Percentiles rank a stretch among this genome's conserved stretches.
Evolutionary conservation across 371 early-diverging fungal genomes (phyloP).

Genomic region (Apophysomyces elegans): DNA sequence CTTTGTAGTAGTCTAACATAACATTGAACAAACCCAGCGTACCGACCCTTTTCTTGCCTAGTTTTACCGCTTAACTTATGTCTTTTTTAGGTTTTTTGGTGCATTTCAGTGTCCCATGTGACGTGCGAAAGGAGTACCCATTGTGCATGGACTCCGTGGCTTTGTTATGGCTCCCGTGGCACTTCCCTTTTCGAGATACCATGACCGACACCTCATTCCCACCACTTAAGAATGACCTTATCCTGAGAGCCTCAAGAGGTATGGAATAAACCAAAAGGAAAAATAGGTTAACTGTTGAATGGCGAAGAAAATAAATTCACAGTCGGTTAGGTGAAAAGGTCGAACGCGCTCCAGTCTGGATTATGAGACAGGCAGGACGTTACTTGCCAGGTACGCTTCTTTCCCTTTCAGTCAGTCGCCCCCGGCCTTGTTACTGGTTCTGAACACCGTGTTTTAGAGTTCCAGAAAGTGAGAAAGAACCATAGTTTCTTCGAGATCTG

Average conservation of each 20-base stretch:
- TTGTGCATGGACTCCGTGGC: too few species aligned
- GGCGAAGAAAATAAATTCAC: too few species aligned
- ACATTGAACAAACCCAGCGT: too few species aligned
- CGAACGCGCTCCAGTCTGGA: conserved; percentile 95
- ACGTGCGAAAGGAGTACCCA: too few species aligned
- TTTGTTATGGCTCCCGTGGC: too few species aligned
- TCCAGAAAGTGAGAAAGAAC: conserved; percentile 80
- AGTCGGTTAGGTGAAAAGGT: conserved; percentile 68
- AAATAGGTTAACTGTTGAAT: neutral
- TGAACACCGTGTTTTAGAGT: conserved; percentile 61
- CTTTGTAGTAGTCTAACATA: too few species aligned
- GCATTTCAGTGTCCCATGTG: too few species aligned
- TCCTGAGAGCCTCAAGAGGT: conserved; percentile 87
- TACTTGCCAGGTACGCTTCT: conserved; percentile 89
- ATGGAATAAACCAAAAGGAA: conserved; percentile 10
- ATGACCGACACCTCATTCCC: conserved; percentile 63
- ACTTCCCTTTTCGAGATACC: neutral
- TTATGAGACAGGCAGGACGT: conserved; percentile 98
- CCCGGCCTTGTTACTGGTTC: neutral
- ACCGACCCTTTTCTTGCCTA: too few species aligned
- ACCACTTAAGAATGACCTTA: conserved; percentile 87
- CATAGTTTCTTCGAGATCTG: conserved; percentile 96
- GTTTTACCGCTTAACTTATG: too few species aligned
- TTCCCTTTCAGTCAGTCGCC: neutral
- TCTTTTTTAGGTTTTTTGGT: too few species aligned